Evolutionary conservation across 768 basidiomycete genomes (phyloP), one percentile per base, ranked within the genome.

Genomic region (Albatrellus ellisii): DNA sequence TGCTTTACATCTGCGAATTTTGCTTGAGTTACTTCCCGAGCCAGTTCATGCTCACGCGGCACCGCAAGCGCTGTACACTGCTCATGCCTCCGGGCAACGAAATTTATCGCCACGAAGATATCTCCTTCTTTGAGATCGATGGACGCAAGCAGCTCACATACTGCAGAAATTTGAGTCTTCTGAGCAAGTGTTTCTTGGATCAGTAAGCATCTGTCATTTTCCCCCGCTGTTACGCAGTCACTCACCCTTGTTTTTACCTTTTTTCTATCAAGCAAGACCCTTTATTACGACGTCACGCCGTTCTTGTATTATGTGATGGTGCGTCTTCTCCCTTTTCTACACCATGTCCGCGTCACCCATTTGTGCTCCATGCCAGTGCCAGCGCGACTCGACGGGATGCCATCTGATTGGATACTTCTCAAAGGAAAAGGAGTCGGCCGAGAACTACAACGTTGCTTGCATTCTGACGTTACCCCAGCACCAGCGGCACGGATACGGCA

Each of bases 291-390:
- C 65, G 94, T 98, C 53, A 98, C 97, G 45, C 95, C 95, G 2
- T 99, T 99, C 69, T 76, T 99, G 74, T 99, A 91, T 71, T 99
- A 99, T 71, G 85, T 92, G 61, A 92, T 99, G 92, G 90, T 86
- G 52, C 52, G 73, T 41, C 40, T 5, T 17, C 12, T 14, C 6
- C 14, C 26, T 31, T 40, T 6, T 15, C 14, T 33, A n/a, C 29
- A 14, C 7, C 14, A 10, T 11, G 26, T 9, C 18, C 38, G 6
- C 20, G 20, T 36, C 6, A 36, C 42, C 36, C 39, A 44, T 44
- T 15, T 27, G 34, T 45, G 35, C 43, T 44, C 41, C 43, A 45
- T 18, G 37, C 39, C 48, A 89, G 86, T 75, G 75, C 38, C 76
- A 79, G 55, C 77, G 90, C 46, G 95, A 99, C 63, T 79, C 85